Conservation (phyloP, 495 filamentous ascomycete genomes). For the Lineolata rhizophorae region DNA sequence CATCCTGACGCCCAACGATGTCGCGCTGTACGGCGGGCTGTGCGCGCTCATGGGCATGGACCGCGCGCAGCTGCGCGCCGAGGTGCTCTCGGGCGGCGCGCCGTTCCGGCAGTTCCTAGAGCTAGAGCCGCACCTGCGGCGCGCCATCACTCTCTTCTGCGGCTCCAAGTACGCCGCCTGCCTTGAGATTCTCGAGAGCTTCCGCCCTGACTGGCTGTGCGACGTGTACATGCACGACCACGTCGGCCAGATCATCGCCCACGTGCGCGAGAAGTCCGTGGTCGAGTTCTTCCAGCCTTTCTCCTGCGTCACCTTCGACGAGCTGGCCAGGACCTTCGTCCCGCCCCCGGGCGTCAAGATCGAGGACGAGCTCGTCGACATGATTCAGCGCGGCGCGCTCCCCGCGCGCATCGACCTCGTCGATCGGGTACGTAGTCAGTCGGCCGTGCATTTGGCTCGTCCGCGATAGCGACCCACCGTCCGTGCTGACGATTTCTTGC, state of each 20-base stretch:
- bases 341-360: conserved; percentile 29
- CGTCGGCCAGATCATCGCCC: conserved; percentile 40
- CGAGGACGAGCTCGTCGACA: conserved; percentile 48
- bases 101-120: conserved; percentile 76
- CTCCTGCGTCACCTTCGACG: conserved; percentile 17
- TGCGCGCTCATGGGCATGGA: conserved; percentile 82
- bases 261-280: conserved; percentile 74
- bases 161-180: conserved; percentile 71
- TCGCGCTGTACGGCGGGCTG: conserved; percentile 80
- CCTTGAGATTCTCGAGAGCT: conserved; percentile 57
- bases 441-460: not conserved
- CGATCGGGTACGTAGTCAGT: conserved; percentile 31
- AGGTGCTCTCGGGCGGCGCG: conserved; percentile 58
- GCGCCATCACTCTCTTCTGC: conserved; percentile 72
- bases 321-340: conserved; percentile 17
- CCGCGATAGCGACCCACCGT: not conserved
- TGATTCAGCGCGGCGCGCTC: conserved; percentile 54
- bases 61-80: conserved; percentile 44
- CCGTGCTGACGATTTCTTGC: conserved; percentile 2
- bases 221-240: conserved; percentile 73
- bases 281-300: conserved; percentile 50
- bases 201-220: conserved; percentile 66
- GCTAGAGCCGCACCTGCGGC: conserved; percentile 80
- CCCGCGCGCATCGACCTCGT: conserved; percentile 68
- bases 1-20: conserved; percentile 61